phyloP scores from a whole-genome alignment of 2,329 filamentous ascomycete species.

The Thermoascus crustaceus region DNA sequence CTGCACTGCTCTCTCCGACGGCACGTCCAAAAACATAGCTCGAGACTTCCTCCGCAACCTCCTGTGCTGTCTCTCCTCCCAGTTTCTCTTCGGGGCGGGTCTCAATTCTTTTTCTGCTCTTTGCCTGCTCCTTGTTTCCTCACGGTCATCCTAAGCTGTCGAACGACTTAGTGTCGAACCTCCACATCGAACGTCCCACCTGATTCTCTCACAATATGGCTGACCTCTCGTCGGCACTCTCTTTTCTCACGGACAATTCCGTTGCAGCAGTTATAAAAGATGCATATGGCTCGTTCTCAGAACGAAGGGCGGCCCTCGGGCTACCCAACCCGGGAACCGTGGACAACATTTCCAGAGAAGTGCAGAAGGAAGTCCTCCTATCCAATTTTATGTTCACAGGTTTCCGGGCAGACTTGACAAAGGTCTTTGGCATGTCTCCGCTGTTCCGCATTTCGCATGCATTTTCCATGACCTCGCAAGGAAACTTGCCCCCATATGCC shows the following conservation, averaged over 20 bases:
- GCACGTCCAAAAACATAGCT: too few relatives aligned
- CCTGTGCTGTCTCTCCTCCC: slow-evolving; percentile 9
- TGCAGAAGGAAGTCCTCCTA: slow-evolving; percentile 91
- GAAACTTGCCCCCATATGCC: slow-evolving; percentile 78
- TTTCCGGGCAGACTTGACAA: slow-evolving; percentile 90
- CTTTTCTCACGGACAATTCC: slow-evolving; percentile 66
- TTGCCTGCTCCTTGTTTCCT: slow-evolving; percentile 13
- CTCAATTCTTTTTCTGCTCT: slow-evolving; percentile 16
- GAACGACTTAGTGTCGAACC: slow-evolving; percentile 20
- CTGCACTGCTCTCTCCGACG: slow-evolving; percentile 2
- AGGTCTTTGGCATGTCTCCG: slow-evolving; percentile 86
- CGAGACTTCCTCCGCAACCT: too few relatives aligned
- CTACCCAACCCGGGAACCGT: slow-evolving; percentile 87
- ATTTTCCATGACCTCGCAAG: slow-evolving; percentile 84
- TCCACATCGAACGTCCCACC: slow-evolving; percentile 8
- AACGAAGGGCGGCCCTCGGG: slow-evolving; percentile 78
- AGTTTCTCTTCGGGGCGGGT: slow-evolving; percentile 20
- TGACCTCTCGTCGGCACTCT: slow-evolving; percentile 43
- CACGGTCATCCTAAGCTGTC: slow-evolving; percentile 17
- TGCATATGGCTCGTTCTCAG: slow-evolving; percentile 71
- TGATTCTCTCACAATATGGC: slow-evolving; percentile 28
- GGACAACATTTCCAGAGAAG: slow-evolving; percentile 82
- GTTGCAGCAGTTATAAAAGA: slow-evolving; percentile 62
- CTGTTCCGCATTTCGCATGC: slow-evolving; percentile 97
- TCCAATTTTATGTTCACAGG: slow-evolving; percentile 97